A percentile compares a stretch with the other conserved stretches of the same genome.
phyloP scores from a whole-genome alignment of 1,284 basidiomycete genomes.

The Boletellus deceptivus region DNA sequence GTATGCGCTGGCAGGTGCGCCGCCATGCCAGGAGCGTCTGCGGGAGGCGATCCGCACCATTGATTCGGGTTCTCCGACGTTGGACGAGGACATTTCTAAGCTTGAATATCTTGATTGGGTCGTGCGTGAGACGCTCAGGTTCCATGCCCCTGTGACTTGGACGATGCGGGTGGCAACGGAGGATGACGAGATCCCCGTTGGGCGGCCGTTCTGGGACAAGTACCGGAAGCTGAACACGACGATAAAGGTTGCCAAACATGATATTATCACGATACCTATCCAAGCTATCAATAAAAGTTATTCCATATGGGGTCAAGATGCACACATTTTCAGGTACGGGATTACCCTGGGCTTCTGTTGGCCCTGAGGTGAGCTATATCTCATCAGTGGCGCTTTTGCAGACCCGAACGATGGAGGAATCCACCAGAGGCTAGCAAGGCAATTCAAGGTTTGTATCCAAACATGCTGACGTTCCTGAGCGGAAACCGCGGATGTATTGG shows the following conservation, averaged over 20 bases:
- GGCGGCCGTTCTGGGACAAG: slow-evolving; percentile 32
- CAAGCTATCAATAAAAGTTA: slow-evolving; percentile 60
- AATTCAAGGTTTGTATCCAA: slow-evolving; percentile 62
- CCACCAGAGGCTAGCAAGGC: slow-evolving; percentile 40
- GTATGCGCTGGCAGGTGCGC: slow-evolving; percentile 58
- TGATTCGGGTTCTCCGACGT: slow-evolving; percentile 16
- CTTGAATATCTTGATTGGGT: slow-evolving; percentile 43
- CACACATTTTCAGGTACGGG: slow-evolving; percentile 55
- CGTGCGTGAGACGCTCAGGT: slow-evolving; percentile 63
- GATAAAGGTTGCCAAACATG: slow-evolving; percentile 49
- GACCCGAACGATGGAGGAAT: slow-evolving; percentile 59
- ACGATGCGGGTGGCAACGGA: slow-evolving; percentile 59
- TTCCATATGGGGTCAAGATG: slow-evolving; percentile 70
- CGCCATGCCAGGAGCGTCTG: slow-evolving; percentile 54
- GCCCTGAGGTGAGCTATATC: slow-evolving; percentile 15
- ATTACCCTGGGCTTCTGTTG: slow-evolving; percentile 15
- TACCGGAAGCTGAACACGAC: slow-evolving; percentile 33
- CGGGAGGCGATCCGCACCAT: slow-evolving; percentile 46
- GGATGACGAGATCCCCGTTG: slow-evolving; percentile 63
- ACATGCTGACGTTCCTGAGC: slow-evolving; percentile 64
- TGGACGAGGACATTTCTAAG: slow-evolving; percentile 28
- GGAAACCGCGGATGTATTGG: slow-evolving; percentile 69
- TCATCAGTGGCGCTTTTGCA: slow-evolving; percentile 31
- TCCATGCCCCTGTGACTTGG: slow-evolving; percentile 62
- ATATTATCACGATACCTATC: slow-evolving; percentile 62